Conservation (phyloP, 768 basidiomycete species). For the Filobasidium floriforme region DNA sequence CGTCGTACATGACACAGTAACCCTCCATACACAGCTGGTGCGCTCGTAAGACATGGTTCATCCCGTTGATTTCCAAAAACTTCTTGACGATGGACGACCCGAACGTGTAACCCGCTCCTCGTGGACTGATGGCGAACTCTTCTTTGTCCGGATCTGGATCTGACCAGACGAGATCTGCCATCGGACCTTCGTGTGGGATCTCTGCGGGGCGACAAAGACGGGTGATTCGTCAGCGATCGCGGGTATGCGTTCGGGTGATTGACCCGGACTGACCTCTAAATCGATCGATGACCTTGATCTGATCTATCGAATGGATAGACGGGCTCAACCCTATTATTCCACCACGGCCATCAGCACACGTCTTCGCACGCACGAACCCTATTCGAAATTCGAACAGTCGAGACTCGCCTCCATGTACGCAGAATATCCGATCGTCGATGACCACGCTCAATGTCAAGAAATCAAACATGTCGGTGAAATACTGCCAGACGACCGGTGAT, state of each 20-base stretch:
- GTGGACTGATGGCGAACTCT: conserved; percentile 96
- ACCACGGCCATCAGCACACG: not conserved
- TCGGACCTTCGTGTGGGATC: conserved; percentile 98
- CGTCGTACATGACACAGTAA: conserved; percentile 92
- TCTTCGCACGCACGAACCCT: too few species aligned
- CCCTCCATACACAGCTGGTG: conserved; percentile 99
- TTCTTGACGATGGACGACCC: conserved; percentile 96
- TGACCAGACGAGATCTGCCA: conserved; percentile 99
- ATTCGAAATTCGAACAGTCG: not conserved
- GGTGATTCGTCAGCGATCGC: not conserved
- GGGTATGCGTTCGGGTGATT: conserved; percentile 20
- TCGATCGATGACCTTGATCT: conserved; percentile 97
- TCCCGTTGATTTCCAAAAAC: conserved; percentile 88
- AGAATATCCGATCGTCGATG: conserved; percentile 98
- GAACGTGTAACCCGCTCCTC: conserved; percentile 97
- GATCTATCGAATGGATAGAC: conserved; percentile 97
- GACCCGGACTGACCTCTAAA: conserved; percentile 64
- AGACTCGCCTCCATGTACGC: conserved; percentile 84
- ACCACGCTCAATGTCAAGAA: conserved; percentile 94
- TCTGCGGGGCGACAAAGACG: conserved; percentile 51
- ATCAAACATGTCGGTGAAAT: conserved; percentile 99
- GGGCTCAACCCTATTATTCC: conserved; percentile 70
- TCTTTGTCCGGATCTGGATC: conserved; percentile 99
- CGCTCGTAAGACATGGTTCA: conserved; percentile 94
- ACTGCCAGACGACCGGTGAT: conserved; percentile 92